Evolutionary conservation across 2,329 filamentous ascomycete genomes (phyloP).

Genomic region (Aureobasidium melanogenum): DNA sequence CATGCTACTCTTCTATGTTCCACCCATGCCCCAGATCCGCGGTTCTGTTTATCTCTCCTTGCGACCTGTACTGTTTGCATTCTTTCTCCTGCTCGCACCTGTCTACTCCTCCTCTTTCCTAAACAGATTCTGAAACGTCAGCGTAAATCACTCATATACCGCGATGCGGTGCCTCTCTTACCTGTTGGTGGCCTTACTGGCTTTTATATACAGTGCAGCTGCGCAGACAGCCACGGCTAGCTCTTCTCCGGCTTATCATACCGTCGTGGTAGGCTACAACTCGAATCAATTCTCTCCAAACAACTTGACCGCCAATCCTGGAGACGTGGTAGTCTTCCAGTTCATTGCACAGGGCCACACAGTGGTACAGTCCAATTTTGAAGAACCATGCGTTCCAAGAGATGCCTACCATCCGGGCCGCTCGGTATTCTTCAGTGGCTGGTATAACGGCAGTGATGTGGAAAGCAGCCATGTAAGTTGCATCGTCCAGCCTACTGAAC

Average conservation of each 20-base stretch:
- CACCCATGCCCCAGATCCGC: not conserved
- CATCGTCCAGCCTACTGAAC: not conserved
- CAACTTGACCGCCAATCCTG: slow-evolving; percentile 28
- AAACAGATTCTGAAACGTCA: not conserved
- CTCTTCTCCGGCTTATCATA: slow-evolving; percentile 18
- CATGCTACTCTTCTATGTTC: slow-evolving; percentile 1
- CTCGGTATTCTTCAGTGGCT: slow-evolving; percentile 20
- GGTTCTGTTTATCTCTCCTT: not conserved
- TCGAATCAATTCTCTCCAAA: slow-evolving; percentile 30
- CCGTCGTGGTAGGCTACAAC: slow-evolving; percentile 29
- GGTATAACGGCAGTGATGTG: slow-evolving; percentile 14
- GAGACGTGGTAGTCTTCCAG: slow-evolving; percentile 34
- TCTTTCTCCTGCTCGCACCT: not conserved
- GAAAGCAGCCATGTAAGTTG: not conserved
- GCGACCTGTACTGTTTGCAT: not conserved
- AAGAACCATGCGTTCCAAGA: slow-evolving; percentile 33
- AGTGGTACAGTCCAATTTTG: slow-evolving; percentile 32
- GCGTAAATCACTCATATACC: not conserved
- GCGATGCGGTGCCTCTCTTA: not conserved
- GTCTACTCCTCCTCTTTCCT: not conserved
- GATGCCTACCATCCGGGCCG: slow-evolving; percentile 17
- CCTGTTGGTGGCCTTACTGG: not conserved
- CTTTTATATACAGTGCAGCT: not conserved
- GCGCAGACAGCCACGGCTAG: not conserved
- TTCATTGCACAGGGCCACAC: slow-evolving; percentile 37